These are phyloP conservation scores for Goffeauzyma gilvescens DNA, from an alignment of 768 basidiomycete species.

Conservation along the genomic window DNA sequence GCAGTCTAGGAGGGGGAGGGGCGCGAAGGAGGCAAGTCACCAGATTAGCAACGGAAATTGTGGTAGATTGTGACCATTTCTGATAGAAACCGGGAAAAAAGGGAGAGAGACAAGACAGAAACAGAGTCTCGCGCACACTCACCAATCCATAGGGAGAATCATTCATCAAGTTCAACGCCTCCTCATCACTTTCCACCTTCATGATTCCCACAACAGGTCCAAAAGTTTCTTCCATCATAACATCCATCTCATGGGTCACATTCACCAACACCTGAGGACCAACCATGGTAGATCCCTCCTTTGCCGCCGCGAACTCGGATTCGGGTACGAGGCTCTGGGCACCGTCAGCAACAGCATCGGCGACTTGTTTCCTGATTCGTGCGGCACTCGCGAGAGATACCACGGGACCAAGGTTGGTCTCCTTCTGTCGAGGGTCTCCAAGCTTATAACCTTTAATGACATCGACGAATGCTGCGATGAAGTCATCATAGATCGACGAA, in stretches of 20 bases:
- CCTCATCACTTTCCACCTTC: constrained; percentile 64
- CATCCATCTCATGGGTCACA: constrained; percentile 81
- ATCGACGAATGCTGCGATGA: constrained; percentile 54
- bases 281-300: constrained; percentile 60
- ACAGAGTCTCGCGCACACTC: constrained; percentile 4
- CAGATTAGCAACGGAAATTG: neutral
- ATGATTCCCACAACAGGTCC: constrained; percentile 86
- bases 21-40: neutral
- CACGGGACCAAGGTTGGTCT: constrained; percentile 78
- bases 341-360: constrained; percentile 65
- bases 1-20: constrained; percentile 41
- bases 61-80: neutral
- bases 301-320: constrained; percentile 44
- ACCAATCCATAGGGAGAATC: constrained; percentile 77
- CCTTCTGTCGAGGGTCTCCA: constrained; percentile 57
- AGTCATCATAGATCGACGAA: constrained; percentile 56
- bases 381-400: constrained; percentile 71
- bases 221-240: constrained; percentile 77
- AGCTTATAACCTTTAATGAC: constrained; percentile 66
- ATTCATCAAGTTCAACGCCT: constrained; percentile 82
- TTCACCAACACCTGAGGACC: constrained; percentile 77
- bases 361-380: constrained; percentile 66
- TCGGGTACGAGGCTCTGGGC: constrained; percentile 59
- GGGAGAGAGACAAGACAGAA: neutral
- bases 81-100: neutral